Evolutionary conservation across 352 stramenopile species (phyloP), one percentile per base, ranked within the genome.

Genomic region (Pythium dissotocum): DNA sequence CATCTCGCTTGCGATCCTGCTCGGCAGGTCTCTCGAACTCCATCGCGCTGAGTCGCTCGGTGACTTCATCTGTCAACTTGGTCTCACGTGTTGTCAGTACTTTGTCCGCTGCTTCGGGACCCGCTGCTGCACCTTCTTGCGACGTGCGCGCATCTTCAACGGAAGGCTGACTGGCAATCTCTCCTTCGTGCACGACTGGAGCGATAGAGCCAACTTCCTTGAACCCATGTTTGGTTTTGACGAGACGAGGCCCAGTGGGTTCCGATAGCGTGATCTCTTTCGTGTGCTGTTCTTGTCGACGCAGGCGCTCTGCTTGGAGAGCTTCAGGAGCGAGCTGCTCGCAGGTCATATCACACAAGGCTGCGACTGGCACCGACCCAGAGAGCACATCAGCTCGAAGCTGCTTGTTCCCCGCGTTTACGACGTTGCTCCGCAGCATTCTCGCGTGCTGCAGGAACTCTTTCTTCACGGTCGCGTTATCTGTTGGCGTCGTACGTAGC

Each of bases 161-260:
- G 16, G 49, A 36, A 35, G 49, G 8, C 24, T 56, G 49, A 10
- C 49, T 56, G 49, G n/a, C 26, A 36, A 2, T 36, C 24, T 56
- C 24, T n/a, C n/a, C 10, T 7, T 56, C 49, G 38, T 30, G 6
- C 0, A 13, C 44, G 44, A 30, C 10, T 32, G 42, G 35, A 2
- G 9, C 40, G 16, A 54, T 63, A 30, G 81, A 61, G 24, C 72
- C 65, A 2, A 88, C 72, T 67, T 89, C 80, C 38, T 83, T 82
- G 67, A 77, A 78, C 0, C 80, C 80, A 46, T 87, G 63, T 62
- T 85, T 89, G 3, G 78, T 87, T 61, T 89, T 89, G 33, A 82
- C 63, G 1, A 85, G 56, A 0, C 60, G 54, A 4, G 56, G 58
- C 4, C 77, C 78, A 0, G 56, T 79, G 0, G 78, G 77, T 6